phyloP scores from a whole-genome alignment of 371 early-diverging fungal species.

The Mucor indicus region DNA sequence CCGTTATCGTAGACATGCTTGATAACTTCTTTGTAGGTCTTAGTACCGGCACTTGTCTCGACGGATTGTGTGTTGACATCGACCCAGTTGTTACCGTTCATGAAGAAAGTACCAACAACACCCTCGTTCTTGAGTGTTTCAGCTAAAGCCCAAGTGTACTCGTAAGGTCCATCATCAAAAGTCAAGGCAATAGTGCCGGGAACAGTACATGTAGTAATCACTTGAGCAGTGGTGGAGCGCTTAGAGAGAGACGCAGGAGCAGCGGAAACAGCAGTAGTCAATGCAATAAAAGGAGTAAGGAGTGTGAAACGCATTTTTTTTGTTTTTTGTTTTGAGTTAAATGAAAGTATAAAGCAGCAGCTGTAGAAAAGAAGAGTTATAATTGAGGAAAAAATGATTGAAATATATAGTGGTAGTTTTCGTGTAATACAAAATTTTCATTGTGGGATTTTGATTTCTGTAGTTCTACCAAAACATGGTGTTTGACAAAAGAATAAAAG shows the following conservation, averaged over 20 bases:
- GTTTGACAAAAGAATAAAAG: too few species aligned
- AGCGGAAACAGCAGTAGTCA: constrained; percentile 1
- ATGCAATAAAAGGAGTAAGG: constrained; percentile 13
- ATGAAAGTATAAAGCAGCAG: too few species aligned
- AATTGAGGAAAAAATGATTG: too few species aligned
- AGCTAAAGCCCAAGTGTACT: constrained; percentile 46
- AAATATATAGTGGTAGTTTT: too few species aligned
- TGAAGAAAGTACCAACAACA: constrained; percentile 65
- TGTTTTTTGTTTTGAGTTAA: too few species aligned
- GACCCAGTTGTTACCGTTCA: constrained; percentile 50
- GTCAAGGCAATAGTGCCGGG: constrained; percentile 38
- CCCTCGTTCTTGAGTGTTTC: constrained; percentile 33
- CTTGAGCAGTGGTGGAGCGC: constrained; percentile 18
- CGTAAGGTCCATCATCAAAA: constrained; percentile 67
- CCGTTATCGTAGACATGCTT: constrained; percentile 39
- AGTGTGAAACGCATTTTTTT: constrained; percentile 24
- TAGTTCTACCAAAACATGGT: too few species aligned
- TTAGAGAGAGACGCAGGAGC: constrained; percentile 12
- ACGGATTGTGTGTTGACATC: constrained; percentile 22
- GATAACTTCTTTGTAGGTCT: constrained; percentile 27
- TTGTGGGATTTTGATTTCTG: too few species aligned
- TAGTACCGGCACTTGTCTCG: constrained; percentile 19
- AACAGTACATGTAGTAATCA: constrained; percentile 24
- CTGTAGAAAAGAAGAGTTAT: too few species aligned
- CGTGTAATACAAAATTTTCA: too few species aligned